phyloP scores from a whole-genome alignment of 441 rosid species.

The Arabidopsis lyrata region DNA sequence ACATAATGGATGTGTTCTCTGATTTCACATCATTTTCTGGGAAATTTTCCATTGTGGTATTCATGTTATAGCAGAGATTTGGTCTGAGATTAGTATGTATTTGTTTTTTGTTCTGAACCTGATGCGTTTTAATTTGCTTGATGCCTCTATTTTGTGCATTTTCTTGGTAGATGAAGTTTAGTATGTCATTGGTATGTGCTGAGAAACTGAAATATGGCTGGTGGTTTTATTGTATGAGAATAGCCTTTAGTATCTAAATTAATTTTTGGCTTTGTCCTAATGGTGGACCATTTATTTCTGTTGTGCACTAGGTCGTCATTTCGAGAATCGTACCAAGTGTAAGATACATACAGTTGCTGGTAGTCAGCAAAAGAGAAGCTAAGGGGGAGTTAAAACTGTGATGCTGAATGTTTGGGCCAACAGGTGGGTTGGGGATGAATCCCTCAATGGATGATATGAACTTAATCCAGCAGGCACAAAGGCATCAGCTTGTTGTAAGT shows the following conservation, averaged over 20 bases:
- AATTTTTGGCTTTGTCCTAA: slow-evolving; percentile 8
- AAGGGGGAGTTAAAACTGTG: slow-evolving; percentile 53
- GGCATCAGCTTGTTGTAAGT: slow-evolving; percentile 94
- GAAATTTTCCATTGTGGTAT: not conserved
- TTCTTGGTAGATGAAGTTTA: slow-evolving; percentile 23
- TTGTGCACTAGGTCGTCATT: slow-evolving; percentile 17
- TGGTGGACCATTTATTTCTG: not conserved
- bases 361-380: slow-evolving; percentile 48
- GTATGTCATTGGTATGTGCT: slow-evolving; percentile 6
- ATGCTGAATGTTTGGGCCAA: slow-evolving; percentile 95
- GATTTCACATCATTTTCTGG: not conserved
- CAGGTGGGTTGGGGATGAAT: slow-evolving; percentile 86
- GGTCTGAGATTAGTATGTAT: slow-evolving; percentile 18
- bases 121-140: slow-evolving; percentile 15
- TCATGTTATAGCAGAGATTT: slow-evolving; percentile 4
- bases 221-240: slow-evolving; percentile 13
- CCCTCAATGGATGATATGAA: slow-evolving; percentile 96
- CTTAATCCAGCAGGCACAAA: slow-evolving; percentile 95
- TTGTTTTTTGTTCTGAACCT: not conserved
- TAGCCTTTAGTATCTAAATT: not conserved
- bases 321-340: not conserved
- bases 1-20: slow-evolving; percentile 5
- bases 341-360: slow-evolving; percentile 33
- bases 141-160: slow-evolving; percentile 23
- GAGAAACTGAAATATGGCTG: not conserved